Percentiles rank a stretch among this genome's conserved stretches.
Evolutionary conservation across 2,329 filamentous ascomycete genomes (phyloP).

Genomic region (Zasmidium cellare): DNA sequence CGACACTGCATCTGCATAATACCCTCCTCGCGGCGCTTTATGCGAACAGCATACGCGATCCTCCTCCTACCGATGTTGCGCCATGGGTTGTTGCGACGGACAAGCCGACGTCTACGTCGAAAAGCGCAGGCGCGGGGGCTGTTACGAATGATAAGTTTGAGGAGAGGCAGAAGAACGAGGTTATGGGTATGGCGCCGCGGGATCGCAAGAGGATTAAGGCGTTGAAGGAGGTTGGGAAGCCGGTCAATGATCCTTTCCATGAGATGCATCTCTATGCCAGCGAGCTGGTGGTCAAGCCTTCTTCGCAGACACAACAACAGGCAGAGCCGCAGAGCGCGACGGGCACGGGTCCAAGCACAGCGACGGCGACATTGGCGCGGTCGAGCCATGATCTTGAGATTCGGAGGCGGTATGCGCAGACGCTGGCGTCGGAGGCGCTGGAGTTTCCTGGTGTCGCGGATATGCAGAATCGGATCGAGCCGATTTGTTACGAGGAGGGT

Average conservation of each 20-base stretch:
- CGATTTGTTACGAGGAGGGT: conserved; percentile 66
- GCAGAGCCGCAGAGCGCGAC: conserved; percentile 24
- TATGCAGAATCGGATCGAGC: conserved; percentile 60
- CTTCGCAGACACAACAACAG: conserved; percentile 13
- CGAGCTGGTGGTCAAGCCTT: conserved; percentile 30
- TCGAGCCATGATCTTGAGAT: conserved; percentile 65
- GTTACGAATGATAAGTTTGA: conserved; percentile 60
- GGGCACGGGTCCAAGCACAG: conserved; percentile 10
- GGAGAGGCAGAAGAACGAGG: conserved; percentile 63
- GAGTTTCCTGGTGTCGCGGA: conserved; percentile 62
- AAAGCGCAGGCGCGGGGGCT: conserved; percentile 42
- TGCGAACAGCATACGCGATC: conserved; percentile 60
- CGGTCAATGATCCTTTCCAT: conserved; percentile 24
- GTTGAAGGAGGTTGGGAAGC: conserved; percentile 25
- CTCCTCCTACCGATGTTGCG: conserved; percentile 60
- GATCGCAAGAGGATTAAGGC: conserved; percentile 55
- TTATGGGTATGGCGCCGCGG: conserved; percentile 62
- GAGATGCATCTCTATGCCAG: conserved; percentile 29
- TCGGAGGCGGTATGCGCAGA: conserved; percentile 63
- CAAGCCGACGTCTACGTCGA: conserved; percentile 71
- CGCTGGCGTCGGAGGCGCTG: conserved; percentile 60
- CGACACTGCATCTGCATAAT: conserved; percentile 58
- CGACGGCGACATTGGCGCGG: conserved; percentile 26
- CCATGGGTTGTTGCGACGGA: conserved; percentile 69
- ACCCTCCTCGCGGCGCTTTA: conserved; percentile 60